Evolutionary conservation across 768 basidiomycete species (phyloP).

Genomic region (Russula sp.): DNA sequence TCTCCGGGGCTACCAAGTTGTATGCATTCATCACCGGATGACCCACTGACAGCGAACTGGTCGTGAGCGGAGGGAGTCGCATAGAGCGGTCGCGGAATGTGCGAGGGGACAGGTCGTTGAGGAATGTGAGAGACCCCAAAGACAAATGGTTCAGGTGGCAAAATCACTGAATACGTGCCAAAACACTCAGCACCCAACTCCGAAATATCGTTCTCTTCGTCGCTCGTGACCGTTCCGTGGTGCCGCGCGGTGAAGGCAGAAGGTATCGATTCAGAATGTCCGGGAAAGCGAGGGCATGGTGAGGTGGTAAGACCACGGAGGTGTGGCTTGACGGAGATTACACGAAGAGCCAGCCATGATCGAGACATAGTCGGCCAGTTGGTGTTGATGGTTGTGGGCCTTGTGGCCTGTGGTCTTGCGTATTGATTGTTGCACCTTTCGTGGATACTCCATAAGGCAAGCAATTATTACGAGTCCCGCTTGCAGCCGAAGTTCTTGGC

Average conservation of each 20-base stretch:
- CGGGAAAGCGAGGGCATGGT: not conserved
- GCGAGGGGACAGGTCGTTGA: constrained; percentile 46
- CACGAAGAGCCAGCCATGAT: constrained; percentile 5
- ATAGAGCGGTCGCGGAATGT: constrained; percentile 52
- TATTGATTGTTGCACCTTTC: too few relatives aligned
- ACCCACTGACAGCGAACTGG: not conserved
- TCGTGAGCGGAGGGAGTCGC: constrained; percentile 21
- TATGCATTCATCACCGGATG: constrained; percentile 11
- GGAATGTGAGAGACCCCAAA: constrained; percentile 58
- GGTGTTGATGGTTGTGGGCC: not conserved
- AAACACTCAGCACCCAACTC: constrained; percentile 25
- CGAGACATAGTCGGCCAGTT: not conserved
- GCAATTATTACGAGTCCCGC: too few relatives aligned
- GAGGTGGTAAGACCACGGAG: not conserved
- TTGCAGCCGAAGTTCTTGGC: too few relatives aligned
- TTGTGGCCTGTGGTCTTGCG: too few relatives aligned
- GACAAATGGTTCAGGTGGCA: constrained; percentile 59
- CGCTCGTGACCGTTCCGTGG: not conserved
- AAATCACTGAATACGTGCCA: constrained; percentile 51
- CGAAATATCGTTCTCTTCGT: not conserved
- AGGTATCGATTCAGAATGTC: not conserved
- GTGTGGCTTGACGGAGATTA: not conserved
- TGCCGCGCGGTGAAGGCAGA: not conserved
- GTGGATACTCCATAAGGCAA: too few relatives aligned
- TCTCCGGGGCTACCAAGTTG: constrained; percentile 11